Conservation (phyloP, 1,139 yeast species). For the Kodamaea fungicola region DNA sequence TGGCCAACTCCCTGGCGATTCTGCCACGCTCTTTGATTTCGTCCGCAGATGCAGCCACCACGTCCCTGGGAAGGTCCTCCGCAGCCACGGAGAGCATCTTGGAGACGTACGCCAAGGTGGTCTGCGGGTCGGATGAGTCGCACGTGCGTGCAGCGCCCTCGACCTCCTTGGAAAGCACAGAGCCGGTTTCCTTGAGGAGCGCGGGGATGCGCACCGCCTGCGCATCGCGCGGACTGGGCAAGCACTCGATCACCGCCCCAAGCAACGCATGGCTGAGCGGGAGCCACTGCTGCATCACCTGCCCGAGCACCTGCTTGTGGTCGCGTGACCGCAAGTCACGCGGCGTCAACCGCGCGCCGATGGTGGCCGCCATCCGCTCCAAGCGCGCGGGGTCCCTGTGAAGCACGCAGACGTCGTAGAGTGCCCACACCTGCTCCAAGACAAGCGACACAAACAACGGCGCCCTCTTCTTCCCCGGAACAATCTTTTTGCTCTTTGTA, state of each 20-base stretch:
- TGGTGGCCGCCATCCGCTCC: conserved; percentile 68
- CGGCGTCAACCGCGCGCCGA: conserved; percentile 66
- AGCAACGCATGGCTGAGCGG: conserved; percentile 86
- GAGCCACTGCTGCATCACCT: conserved; percentile 91
- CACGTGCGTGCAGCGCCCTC: conserved; percentile 61
- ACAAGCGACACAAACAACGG: conserved; percentile 87
- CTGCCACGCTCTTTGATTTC: conserved; percentile 67
- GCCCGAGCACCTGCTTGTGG: conserved; percentile 54
- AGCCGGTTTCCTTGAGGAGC: conserved; percentile 50
- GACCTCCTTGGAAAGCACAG: conserved; percentile 43
- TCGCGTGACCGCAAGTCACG: conserved; percentile 83
- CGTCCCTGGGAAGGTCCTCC: conserved; percentile 68
- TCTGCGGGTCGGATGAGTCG: conserved; percentile 44
- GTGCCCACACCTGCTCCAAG: conserved; percentile 88
- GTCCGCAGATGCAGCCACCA: conserved; percentile 19
- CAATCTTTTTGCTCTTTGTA: conserved; percentile 81
- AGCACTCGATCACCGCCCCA: conserved; percentile 75
- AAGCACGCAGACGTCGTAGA: conserved; percentile 67
- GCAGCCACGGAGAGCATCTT: conserved; percentile 85
- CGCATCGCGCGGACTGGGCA: conserved; percentile 80
- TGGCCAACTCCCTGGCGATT: conserved; percentile 67
- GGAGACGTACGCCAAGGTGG: conserved; percentile 80
- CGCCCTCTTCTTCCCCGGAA: conserved; percentile 57
- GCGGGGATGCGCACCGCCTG: conserved; percentile 70
- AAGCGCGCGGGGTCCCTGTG: conserved; percentile 69